Evolutionary conservation across 2,329 filamentous ascomycete species (phyloP).

Genomic region (Talaromyces sp.): DNA sequence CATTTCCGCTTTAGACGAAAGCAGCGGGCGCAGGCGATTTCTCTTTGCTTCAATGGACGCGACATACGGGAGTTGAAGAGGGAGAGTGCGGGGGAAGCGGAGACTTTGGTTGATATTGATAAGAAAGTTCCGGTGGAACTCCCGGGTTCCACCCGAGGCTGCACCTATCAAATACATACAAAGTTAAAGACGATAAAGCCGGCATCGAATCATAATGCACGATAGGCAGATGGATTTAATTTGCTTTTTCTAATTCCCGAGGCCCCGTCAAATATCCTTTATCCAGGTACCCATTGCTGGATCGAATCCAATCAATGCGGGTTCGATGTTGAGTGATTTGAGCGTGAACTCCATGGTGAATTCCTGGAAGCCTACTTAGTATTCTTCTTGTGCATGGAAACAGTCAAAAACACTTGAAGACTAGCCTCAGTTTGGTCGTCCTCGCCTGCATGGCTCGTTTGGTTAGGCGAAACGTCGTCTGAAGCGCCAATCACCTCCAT

Average conservation of each 20-base stretch:
- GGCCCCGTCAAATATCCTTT: slow-evolving; percentile 7
- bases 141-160: slow-evolving; percentile 9
- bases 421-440: neutral
- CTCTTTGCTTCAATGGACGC: slow-evolving; percentile 26
- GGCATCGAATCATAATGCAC: neutral
- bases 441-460: neutral
- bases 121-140: slow-evolving; percentile 15
- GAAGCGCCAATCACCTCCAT: slow-evolving; percentile 32
- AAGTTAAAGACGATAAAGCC: slow-evolving; percentile 6
- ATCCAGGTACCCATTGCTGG: slow-evolving; percentile 60
- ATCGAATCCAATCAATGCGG: slow-evolving; percentile 66
- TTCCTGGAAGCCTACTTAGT: slow-evolving; percentile 44
- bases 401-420: neutral
- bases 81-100: slow-evolving; percentile 20
- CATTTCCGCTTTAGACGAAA: slow-evolving; percentile 34
- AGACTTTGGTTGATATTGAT: slow-evolving; percentile 17
- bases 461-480: slow-evolving; percentile 39
- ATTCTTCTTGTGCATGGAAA: neutral
- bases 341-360: slow-evolving; percentile 74
- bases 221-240: neutral
- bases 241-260: neutral
- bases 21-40: slow-evolving; percentile 31
- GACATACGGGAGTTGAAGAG: slow-evolving; percentile 21
- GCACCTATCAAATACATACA: neutral
- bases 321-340: slow-evolving; percentile 64